Base-by-base conservation (phyloP, 2,329 filamentous ascomycete species). In the Curvularia sp. region DNA sequence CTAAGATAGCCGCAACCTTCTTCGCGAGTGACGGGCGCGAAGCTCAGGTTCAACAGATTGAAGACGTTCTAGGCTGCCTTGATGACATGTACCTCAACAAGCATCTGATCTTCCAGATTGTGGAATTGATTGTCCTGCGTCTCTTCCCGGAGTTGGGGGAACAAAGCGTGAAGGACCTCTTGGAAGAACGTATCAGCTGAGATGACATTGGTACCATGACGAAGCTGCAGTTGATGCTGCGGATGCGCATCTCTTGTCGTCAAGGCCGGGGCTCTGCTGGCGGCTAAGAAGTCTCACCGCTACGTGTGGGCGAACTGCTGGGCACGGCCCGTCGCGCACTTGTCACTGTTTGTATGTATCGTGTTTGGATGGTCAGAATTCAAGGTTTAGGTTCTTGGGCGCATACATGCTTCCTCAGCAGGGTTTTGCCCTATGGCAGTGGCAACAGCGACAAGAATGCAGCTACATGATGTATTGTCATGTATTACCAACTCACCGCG, bases 61-160 rank as follows among this genome's bases (percentile, higher is more conserved):
- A 81, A 53, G 80, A 81, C 23, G 80, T 93, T 45, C 81, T 98
- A 46, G 87, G 90, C 68, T 81, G 93, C 36, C 89, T 97, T 65
- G 86, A 85, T 15, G 93, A 97, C 77, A 82, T 85, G 50, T 97
- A 97, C 79, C 89, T 93, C 78, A 99, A 99, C 79, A 96, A 93
- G 80, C 93, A 97, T 79, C 80, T 98, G 30, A 81, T 97, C 67
- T 97, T 96, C 72, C 83, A 87, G 43, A 82, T 95, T 47, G 79
- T 98, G 32, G 95, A 99, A 79, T 79, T 94, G 57, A 75, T 97
- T 2, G 81, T 97, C n/a, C 85, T 92, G 55, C 87, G 89, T 64
- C 77, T 98, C 61, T 86, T 97, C 72, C 95, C 95, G 4, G 95
- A 99, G 79, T 76, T 98, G 69, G 83, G 83, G 53, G 89, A 92